Evolutionary conservation across 148 eudicot species (phyloP), one percentile per base, ranked within the genome.

Genomic region (Gaultheria prostrata): DNA sequence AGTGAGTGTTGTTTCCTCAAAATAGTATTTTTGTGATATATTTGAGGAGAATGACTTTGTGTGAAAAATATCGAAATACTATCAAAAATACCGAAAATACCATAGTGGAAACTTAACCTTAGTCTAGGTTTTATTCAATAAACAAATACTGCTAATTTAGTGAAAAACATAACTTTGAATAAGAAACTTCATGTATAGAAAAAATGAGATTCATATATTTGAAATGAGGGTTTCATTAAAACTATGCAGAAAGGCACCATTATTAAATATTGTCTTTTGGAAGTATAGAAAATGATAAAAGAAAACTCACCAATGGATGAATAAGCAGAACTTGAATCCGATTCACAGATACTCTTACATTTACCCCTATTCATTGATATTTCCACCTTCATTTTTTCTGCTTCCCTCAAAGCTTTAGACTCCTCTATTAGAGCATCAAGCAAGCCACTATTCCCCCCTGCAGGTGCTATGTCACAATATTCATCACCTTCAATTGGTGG

Each of bases 361-460:
- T 67, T 67, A 1, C 72, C 39, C 12, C 72, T 67, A 5, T 67
- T 67, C 59, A 24, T 59, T 46, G 30, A 71, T 71, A 71, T 71
- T 26, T 82, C 69, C 17, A 83, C 86, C 76, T 91, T 89, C 8
- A 81, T 39, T 33, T 86, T 83, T 50, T 75, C 79, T 10, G 82
- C 80, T 15, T 84, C 78, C 3, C 80, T 80, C 86, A 89, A 87
- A 71, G 85, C 84, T 24, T 85, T 93, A 83, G 94, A 90, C 86
- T 95, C 98, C 24, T 85, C 90, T 59, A 94, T 81, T 30, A 95
- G 85, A 73, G 89, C 94, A 82, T 90, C 98, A 85, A 95, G 85
- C 77, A 95, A 88, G 24, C 98, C 98, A 80, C 98, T 94, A 45
- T 93, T 93, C 15, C 81, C 84, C 13, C 82, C 49, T 20, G 80